Percentiles rank a stretch among this genome's conserved stretches.
Evolutionary conservation across 139 green algal genomes (phyloP).

Genomic region (Coelastrella sp.): DNA sequence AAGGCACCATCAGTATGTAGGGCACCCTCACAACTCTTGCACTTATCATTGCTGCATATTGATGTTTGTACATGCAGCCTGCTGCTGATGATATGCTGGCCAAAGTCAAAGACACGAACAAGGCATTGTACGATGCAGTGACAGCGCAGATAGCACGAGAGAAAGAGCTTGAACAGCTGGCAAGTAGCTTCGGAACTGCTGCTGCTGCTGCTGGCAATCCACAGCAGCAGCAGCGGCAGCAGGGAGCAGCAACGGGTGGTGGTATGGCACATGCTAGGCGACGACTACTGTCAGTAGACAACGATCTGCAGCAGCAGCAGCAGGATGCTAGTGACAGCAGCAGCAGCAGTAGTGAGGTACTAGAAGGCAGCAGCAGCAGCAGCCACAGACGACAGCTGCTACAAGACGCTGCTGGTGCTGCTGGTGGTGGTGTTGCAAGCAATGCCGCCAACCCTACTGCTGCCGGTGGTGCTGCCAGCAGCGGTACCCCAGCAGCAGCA

Average conservation of each 20-base stretch:
- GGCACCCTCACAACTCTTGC: too few species aligned
- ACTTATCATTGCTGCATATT: too few species aligned
- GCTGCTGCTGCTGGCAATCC: constrained; percentile 3
- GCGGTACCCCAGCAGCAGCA: neutral
- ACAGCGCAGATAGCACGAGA: constrained; percentile 11
- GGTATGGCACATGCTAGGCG: neutral
- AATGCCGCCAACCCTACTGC: too few species aligned
- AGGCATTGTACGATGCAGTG: constrained; percentile 55
- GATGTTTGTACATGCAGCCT: constrained; percentile 4
- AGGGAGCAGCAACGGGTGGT: constrained; percentile 1
- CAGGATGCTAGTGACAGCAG: neutral
- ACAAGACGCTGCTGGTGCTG: neutral
- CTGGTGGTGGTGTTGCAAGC: neutral
- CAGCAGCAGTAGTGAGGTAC: neutral
- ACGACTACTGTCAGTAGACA: neutral
- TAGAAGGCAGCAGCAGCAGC: neutral
- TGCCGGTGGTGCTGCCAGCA: neutral
- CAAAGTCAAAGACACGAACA: constrained; percentile 51
- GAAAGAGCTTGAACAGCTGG: constrained; percentile 39
- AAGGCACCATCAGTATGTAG: too few species aligned
- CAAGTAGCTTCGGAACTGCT: neutral
- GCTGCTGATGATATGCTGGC: constrained; percentile 57
- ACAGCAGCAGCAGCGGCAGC: too few species aligned
- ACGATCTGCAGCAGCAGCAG: constrained; percentile 29
- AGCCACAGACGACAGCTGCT: neutral